phyloP scores from a whole-genome alignment of 768 basidiomycete species.

The Tulasnella sp. region DNA sequence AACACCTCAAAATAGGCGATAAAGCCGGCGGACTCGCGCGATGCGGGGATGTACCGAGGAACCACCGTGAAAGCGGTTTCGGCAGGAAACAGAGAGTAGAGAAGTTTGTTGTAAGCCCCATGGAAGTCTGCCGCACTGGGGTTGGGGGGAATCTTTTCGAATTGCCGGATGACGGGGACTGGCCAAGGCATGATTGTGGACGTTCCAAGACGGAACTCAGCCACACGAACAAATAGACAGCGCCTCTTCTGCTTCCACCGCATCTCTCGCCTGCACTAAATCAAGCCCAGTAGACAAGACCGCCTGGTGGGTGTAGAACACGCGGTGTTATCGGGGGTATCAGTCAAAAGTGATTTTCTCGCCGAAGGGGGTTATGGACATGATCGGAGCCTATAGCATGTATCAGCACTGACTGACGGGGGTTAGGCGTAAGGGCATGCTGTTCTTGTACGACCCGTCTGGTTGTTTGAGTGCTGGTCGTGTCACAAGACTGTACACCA shows the following conservation, averaged over 20 bases:
- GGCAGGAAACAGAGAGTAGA: conserved; percentile 29
- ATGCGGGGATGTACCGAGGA: conserved; percentile 21
- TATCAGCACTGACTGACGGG: not conserved
- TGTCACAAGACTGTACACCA: conserved; percentile 1
- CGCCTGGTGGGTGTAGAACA: too few species aligned
- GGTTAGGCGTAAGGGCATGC: not conserved
- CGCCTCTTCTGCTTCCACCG: too few species aligned
- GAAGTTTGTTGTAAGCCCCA: conserved; percentile 29
- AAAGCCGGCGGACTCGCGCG: conserved; percentile 7
- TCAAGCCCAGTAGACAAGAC: too few species aligned
- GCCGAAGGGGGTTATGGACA: too few species aligned
- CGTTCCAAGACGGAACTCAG: too few species aligned
- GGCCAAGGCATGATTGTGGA: too few species aligned
- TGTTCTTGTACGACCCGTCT: not conserved
- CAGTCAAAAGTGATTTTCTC: too few species aligned
- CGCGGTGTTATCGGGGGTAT: too few species aligned
- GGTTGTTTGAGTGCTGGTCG: not conserved
- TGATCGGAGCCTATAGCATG: too few species aligned
- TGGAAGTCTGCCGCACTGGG: conserved; percentile 16
- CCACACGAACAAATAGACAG: too few species aligned
- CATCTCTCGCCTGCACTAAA: too few species aligned
- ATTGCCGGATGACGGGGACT: not conserved
- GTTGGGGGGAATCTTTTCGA: not conserved
- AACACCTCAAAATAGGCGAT: conserved; percentile 23
- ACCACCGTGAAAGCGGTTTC: conserved; percentile 28